Conservation (phyloP, 2,329 filamentous ascomycete genomes). For the Cercospora sp. region DNA sequence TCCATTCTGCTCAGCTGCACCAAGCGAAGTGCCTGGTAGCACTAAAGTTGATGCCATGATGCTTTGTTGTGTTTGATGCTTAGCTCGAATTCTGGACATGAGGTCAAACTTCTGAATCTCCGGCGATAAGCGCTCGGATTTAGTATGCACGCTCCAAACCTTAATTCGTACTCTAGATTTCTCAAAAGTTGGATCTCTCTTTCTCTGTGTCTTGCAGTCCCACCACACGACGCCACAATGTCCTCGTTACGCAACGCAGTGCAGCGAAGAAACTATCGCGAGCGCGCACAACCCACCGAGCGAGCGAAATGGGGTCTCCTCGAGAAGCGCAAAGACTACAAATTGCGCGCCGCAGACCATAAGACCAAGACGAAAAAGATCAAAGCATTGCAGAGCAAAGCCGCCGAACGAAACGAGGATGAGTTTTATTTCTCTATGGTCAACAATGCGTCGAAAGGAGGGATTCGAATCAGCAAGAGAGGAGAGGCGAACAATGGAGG, state of each 20-base stretch:
- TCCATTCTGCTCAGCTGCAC: constrained; percentile 63
- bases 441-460: constrained; percentile 51
- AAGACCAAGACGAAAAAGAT: constrained; percentile 62
- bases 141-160: background rate
- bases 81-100: background rate
- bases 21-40: constrained; percentile 80
- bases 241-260: constrained; percentile 64
- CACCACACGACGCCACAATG: constrained; percentile 41
- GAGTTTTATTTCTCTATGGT: constrained; percentile 68
- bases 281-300: constrained; percentile 82
- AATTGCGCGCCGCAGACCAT: constrained; percentile 64
- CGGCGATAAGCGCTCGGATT: constrained; percentile 7
- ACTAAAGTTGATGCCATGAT: constrained; percentile 49
- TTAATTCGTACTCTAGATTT: constrained; percentile 13
- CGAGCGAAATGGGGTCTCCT: constrained; percentile 85
- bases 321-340: constrained; percentile 89
- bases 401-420: constrained; percentile 62
- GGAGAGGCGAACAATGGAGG: constrained; percentile 43
- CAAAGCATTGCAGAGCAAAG: constrained; percentile 60
- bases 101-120: constrained; percentile 7
- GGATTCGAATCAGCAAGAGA: constrained; percentile 48
- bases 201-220: background rate
- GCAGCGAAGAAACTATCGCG: constrained; percentile 80
- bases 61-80: background rate
- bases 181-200: constrained; percentile 9